Evolutionary conservation across 2,329 filamentous ascomycete species (phyloP), one percentile per base, ranked within the genome.

Genomic region (Penicillium sp.): DNA sequence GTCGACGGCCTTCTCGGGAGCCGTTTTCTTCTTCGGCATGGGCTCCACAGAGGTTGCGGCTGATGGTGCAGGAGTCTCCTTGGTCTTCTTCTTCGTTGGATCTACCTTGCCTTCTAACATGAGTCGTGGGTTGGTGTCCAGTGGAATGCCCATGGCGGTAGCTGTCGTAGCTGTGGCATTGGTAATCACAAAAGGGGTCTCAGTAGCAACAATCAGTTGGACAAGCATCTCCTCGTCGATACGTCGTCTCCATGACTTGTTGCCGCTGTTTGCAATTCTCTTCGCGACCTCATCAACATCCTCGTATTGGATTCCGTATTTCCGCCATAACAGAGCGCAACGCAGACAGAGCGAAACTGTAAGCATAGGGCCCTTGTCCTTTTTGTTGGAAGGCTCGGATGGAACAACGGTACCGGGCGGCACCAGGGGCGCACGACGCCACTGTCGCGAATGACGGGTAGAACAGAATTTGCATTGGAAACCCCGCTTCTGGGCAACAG

Each of bases 401-500:
- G 80, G 80, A 27, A 91, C 77, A 9, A 86, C 80, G 19, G 88
- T 81, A 13, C 84, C 87, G 11, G 88, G 81, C 3, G 84, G 77
- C 8, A 86, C 84, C 39, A 84, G 86, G 8, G 93, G 93, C 11
- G 93, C 93, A 51, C 92, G 82, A 48, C 93, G 82, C 93, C 93
- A 99, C 68, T 95, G 89, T 43, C 89, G 81, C 4, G 91, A 95
- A 49, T 80, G 78, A 53, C 86, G 87, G 2, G 84, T 88, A 43
- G 77, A 80, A 70, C 93, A 99, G 67, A 96, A 97, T 67, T 95
- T 96, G 79, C 93, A 99, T 57, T 89, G 80, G 64, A 99, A 97
- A 16, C 81, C 81, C 55, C 88, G 84, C 70, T 95, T 95, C 67
- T 86, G 86, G 52, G 83, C 78, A 3, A 74, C 72, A 0, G 92